Base-by-base conservation (phyloP, 371 early-diverging fungal genomes). In the Fennellomyces sp. region DNA sequence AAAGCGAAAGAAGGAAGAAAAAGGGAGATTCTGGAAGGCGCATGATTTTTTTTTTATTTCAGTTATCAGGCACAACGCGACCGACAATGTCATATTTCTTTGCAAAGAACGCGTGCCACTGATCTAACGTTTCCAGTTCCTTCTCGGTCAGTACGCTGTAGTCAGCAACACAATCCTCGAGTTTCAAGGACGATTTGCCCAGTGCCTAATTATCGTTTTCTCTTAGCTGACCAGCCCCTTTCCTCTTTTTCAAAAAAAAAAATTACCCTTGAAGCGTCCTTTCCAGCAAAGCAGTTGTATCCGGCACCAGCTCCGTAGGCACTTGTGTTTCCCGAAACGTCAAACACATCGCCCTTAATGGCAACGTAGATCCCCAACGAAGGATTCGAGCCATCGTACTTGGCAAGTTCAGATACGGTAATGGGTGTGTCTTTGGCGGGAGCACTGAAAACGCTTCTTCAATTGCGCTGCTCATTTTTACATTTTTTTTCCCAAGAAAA, bases 261-360 rank as follows among this genome's bases (percentile, higher is more conserved):
- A 51, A 56, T 66, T 81, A 87, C 87, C 73, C 76, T 80, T 28
- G 87, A 87, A 8, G 93, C 90, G 64, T 95, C 94, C 66, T 87
- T 88, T 56, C 95, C 94, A 23, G 91, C 75, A 72, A 94, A 93
- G 56, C 85, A 81, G 56, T 73, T 76, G 67, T 94, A 93, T 41
- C 88, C 83, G 29, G 78, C 77, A 19, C 82, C 88, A 29, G 81
- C 78, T 17, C 87, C 88, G 66, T 94, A 94, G 55, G 86, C 76
- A 31, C 76, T 75, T 25, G 72, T 76, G 59, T 89, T 91, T 42
- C 72, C 69, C 1, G 86, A 72, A 5, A 95, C 95, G 66, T 95
- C 94, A 64, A 89, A 95, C 3, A 95, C 82, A 49, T 78, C 82
- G 8, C 94, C 93, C 58, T 90, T 91, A 65, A 95, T 86, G 29